phyloP scores from a whole-genome alignment of 202 grass and related monocot species.

The Brachypodium distachyon region DNA sequence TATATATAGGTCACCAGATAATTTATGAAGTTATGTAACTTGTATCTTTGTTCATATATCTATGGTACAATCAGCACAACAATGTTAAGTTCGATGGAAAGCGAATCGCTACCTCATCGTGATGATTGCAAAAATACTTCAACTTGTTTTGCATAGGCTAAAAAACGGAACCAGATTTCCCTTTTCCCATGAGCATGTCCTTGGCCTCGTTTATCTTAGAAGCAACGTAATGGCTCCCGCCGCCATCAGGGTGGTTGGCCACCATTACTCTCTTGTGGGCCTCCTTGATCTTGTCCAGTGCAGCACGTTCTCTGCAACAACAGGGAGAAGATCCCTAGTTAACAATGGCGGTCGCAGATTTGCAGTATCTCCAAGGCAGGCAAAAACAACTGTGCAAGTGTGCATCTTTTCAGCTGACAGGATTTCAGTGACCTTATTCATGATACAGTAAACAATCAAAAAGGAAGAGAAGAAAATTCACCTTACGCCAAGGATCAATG shows the following conservation, averaged over 20 bases:
- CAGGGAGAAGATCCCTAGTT: background rate
- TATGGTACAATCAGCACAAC: background rate
- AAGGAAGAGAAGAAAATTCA: background rate
- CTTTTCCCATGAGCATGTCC: constrained; percentile 63
- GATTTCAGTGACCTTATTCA: background rate
- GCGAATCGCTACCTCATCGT: background rate
- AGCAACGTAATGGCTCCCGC: constrained; percentile 89
- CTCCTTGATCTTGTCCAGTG: constrained; percentile 75
- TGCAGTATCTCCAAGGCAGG: no score
- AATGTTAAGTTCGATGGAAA: background rate
- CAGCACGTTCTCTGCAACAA: constrained; percentile 58
- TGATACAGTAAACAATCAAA: background rate
- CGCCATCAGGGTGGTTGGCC: constrained; percentile 80
- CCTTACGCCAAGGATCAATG: constrained; percentile 90
- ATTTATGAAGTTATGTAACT: background rate
- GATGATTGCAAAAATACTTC: background rate
- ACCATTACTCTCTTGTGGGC: constrained; percentile 87
- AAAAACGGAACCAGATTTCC: constrained; percentile 37
- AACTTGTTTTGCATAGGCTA: background rate
- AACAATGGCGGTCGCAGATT: background rate
- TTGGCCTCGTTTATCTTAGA: constrained; percentile 92
- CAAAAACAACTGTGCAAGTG: background rate
- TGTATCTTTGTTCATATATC: background rate
- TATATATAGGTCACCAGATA: background rate
- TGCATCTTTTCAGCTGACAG: background rate